phyloP scores from a whole-genome alignment of 1,139 yeast genomes.

The Hyphopichia wangnamkhiaoensis region DNA sequence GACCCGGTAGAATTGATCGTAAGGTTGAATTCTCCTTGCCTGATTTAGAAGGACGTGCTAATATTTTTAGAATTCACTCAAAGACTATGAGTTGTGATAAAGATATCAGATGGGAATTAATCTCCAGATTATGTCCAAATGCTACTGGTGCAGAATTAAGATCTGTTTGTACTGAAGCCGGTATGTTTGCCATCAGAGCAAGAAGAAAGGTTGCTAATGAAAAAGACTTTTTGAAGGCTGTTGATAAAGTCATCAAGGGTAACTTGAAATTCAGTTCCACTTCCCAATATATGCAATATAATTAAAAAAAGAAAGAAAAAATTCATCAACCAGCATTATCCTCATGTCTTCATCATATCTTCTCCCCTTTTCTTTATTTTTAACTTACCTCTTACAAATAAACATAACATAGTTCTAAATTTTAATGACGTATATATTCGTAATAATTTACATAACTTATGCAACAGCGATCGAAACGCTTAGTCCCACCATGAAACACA shows the following conservation, averaged over 20 bases:
- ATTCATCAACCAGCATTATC: too few species aligned
- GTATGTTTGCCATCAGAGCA: slow-evolving; percentile 98
- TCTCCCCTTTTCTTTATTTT: too few species aligned
- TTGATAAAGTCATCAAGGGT: slow-evolving; percentile 97
- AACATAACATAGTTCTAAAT: too few species aligned
- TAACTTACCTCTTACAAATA: too few species aligned
- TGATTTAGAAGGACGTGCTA: slow-evolving; percentile 96
- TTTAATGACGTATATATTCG: too few species aligned
- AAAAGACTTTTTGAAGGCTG: slow-evolving; percentile 95
- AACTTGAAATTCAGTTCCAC: slow-evolving; percentile 97
- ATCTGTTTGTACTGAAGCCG: slow-evolving; percentile 96
- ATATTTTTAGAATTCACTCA: slow-evolving; percentile 94
- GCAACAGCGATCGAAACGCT: slow-evolving; percentile 3
- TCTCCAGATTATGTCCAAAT: slow-evolving; percentile 95
- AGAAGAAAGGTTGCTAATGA: slow-evolving; percentile 97
- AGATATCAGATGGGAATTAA: slow-evolving; percentile 97
- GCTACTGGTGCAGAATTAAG: slow-evolving; percentile 98
- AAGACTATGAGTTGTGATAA: slow-evolving; percentile 97
- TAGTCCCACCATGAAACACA: slow-evolving; percentile 94
- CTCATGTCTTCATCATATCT: too few species aligned
- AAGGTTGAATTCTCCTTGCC: slow-evolving; percentile 96
- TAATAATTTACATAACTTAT: background rate
- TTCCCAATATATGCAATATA: slow-evolving; percentile 97
- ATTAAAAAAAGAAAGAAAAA: slow-evolving; percentile 40
- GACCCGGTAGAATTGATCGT: slow-evolving; percentile 98